A percentile compares a stretch with the other conserved stretches of the same genome.
Evolutionary conservation across 164 flowering plant species (phyloP).

Genomic region (Annona squamosa): DNA sequence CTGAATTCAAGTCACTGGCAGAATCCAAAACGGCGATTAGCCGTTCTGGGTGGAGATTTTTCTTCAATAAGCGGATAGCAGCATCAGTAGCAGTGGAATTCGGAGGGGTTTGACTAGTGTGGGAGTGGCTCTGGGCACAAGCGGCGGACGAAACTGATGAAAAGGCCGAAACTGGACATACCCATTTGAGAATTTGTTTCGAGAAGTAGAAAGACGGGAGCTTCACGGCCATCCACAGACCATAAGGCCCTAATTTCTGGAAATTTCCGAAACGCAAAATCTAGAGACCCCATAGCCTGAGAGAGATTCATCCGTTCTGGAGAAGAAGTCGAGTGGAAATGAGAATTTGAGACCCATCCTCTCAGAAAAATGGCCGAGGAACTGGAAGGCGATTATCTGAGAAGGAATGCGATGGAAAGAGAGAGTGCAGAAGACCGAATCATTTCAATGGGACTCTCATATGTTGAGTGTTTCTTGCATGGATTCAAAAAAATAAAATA

Average conservation of each 20-base stretch:
- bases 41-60: constrained; percentile 34
- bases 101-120: constrained; percentile 17
- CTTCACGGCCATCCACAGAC: constrained; percentile 32
- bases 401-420: no score
- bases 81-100: constrained; percentile 23
- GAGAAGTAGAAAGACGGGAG: constrained; percentile 27
- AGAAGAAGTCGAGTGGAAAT: no score
- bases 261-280: no score
- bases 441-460: no score
- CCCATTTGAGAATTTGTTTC: constrained; percentile 31
- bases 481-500: no score
- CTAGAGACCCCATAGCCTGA: no score
- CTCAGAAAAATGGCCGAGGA: no score
- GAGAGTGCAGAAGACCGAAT: no score
- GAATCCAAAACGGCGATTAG: constrained; percentile 39
- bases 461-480: no score
- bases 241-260: background rate
- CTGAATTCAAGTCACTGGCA: constrained; percentile 35
- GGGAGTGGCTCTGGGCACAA: constrained; percentile 13
- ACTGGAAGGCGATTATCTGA: no score
- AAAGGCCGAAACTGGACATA: constrained; percentile 10
- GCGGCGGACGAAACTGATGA: constrained; percentile 39
- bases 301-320: no score
- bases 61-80: constrained; percentile 31
- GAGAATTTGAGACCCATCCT: no score